Evolutionary conservation across 257 asterid species (phyloP).

Genomic region (Primulina tabacum): DNA sequence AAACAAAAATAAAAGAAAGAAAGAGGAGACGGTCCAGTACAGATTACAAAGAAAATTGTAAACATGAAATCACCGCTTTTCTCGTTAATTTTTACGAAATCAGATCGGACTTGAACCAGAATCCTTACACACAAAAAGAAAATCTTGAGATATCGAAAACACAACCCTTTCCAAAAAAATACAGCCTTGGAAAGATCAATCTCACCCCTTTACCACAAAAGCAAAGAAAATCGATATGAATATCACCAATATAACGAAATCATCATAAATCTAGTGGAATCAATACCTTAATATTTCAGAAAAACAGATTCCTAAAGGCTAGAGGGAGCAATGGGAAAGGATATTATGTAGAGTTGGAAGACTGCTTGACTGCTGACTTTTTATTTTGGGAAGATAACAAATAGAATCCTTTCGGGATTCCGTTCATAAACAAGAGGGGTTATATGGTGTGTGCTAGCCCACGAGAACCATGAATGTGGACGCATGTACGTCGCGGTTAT

Average conservation of each 20-base stretch:
- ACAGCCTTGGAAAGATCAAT: slow-evolving; percentile 11
- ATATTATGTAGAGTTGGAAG: neutral
- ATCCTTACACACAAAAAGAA: neutral
- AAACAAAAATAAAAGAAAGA: neutral
- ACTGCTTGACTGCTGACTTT: neutral
- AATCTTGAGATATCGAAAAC: neutral
- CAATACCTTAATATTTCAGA: neutral
- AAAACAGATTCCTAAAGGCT: neutral
- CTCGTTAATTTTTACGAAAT: neutral
- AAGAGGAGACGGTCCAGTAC: neutral
- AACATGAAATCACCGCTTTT: neutral
- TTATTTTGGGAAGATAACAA: neutral
- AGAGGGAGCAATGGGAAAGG: neutral
- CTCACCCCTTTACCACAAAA: slow-evolving; percentile 21
- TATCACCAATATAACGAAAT: neutral
- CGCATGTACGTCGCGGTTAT: neutral
- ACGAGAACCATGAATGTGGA: neutral
- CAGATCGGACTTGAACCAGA: slow-evolving; percentile 15
- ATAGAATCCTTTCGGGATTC: neutral
- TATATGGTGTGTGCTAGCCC: neutral
- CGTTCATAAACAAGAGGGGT: neutral
- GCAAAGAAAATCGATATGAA: slow-evolving; percentile 21
- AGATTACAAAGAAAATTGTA: neutral
- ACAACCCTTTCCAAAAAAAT: neutral
- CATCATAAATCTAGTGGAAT: neutral